Base-by-base conservation (phyloP, 1,139 yeast genomes). In the Saccharomyces pastorianus region DNA sequence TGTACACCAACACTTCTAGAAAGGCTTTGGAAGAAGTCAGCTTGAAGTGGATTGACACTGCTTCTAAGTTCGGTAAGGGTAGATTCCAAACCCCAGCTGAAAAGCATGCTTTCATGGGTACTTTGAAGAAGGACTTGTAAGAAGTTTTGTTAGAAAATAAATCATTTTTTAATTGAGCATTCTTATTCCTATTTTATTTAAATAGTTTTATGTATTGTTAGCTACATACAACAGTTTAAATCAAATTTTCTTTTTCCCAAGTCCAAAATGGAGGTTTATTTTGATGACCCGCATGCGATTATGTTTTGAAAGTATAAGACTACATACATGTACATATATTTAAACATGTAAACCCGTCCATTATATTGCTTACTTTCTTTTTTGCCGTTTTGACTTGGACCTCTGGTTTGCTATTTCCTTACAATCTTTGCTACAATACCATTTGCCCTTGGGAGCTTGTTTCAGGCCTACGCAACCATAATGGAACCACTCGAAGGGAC, bases 81-180 rank as follows among this genome's bases (percentile, higher is more conserved):
- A 93, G 99, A 85, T 95, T 95, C 99, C 99, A 95, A 83, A 93
- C 99, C 75, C 96, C 97, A 73, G 99, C 97, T 79, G 99, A 95
- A 85, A 95, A 95, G 91, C 91, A 85, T 76, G 96, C 99, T 75
- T 95, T 95, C 93, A 75, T 91, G 84, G 99, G 99, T 84, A 91
- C 99, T 74, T 87, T 93, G 78, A 95, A 95, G 96, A 91, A 89
- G 87, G 99, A 93, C 68, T 74, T 78, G 68, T 68, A 72, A 69
- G 54, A 53, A 56, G 50, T 27, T 51, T 47, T 48, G 26, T 49
- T 49, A 51, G 47, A 50, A 46, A 48, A 49, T 41, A 42, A 49
- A 27, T 23, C 41, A 27, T 52, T 57, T 48, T 31, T 28, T 49
- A 28, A 52, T 28, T 49, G 26, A 52, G 25, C 49, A 49, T 42